Evolutionary conservation across 1,139 yeast genomes (phyloP), one percentile per base, ranked within the genome.

Genomic region (Yarrowia galli): DNA sequence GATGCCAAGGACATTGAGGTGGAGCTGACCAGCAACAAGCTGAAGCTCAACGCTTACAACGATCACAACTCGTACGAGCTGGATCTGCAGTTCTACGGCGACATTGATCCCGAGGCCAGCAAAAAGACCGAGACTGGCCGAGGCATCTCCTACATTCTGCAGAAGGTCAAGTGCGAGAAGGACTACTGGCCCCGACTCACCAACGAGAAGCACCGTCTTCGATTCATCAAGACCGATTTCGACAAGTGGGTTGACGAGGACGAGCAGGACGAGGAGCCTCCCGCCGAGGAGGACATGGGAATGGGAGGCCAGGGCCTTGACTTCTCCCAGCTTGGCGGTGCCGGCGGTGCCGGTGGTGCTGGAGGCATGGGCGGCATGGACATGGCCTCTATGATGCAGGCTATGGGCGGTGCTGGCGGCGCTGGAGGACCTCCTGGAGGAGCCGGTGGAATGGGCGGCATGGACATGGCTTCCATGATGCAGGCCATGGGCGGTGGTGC

Each of bases 161-260:
- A 91, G 79, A 91, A 95, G 85, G 85, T 88, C 80, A 83, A 82
- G 71, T 76, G 83, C 65, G 79, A 85, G 74, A 86, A 82, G 70
- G 98, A 92, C 76, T 93, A 82, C 83, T 96, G 98, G 99, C 98
- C 93, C 77, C 87, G 96, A 79, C 84, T 90, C 78, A 89, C 89
- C 71, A 91, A 88, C 81, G 91, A 86, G 75, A 90, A 87, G 81
- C 82, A 83, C 73, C 89, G 85, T 76, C 84, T 82, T 72, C 89
- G 86, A 73, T 91, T 85, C 79, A 86, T 95, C 77, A 90, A 91
- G 82, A 95, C 99, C 18, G 99, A 95, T 77, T 95, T 95, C 76
- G 97, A 93, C 81, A 91, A 89, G 79, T 95, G 99, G 99, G 96
- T 89, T 58, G 97, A 92, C 77, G 97, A 92, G 81, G 97, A 92